Evolutionary conservation across 176 grass and related monocot genomes (phyloP), one percentile per base, ranked within the genome.

Genomic region (Cocos nucifera): DNA sequence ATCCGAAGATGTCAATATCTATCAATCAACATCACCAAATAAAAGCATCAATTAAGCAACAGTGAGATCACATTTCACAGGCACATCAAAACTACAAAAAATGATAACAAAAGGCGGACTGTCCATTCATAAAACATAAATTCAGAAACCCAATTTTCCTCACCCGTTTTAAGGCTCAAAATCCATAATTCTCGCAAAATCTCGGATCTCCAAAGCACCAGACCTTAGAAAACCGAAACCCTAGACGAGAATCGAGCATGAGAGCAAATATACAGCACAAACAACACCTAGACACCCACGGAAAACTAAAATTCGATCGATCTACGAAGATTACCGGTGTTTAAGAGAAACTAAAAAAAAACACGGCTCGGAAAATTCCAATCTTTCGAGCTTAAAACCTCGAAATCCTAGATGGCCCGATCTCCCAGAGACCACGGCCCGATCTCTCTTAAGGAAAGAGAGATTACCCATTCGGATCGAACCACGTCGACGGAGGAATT

Each of bases 391-490:
- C 35, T 44, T 15, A 0, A 39, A 63, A 22, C 22, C 27, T 39
- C 23, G 49, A 72, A 72, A 61, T 50, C 57, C n/a, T 35, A 70
- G 15, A 22, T 25, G 35, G 35, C 21, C 55, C 27, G 67, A 70
- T 70, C 67, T 44, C 55, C 14, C 18, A n/a, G 52, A 71, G 48
- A 59, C 21, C 44, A 29, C 16, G 35, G 56, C 19, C 15, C 27
- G 27, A 30, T 30, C 28, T 6, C 28, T 30, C 28, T 30, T 6
- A 61, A n/a, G 49, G 58, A 62, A 62, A 6, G 49, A 62, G 58
- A 54, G 26, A 35, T 60, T 61, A 73, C 70, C 70, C 60, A 63
- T 54, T 73, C 24, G 24, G 51, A 29, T n/a, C 12, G 62, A 55
- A 54, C 69, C 56, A 16, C 69, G 18, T 32, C 61, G 58, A 54